These are phyloP conservation scores for Coniochaeta sp. DNA, from an alignment of 2,329 filamentous ascomycete species.

Conservation along the genomic window DNA sequence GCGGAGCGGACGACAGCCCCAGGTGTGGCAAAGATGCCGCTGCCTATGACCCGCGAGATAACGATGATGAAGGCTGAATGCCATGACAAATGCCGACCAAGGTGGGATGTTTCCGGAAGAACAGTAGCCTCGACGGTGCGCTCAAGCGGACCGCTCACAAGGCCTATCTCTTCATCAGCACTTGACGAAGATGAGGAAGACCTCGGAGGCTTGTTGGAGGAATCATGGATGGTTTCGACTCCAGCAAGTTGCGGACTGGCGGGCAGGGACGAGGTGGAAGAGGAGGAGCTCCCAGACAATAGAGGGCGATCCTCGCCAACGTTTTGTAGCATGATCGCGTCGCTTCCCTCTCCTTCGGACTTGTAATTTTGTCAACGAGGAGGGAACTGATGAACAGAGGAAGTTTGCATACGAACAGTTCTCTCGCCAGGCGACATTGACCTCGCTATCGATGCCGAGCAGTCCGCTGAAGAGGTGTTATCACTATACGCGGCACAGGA, in stretches of 20 bases:
- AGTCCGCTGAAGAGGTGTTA: background rate
- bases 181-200: background rate
- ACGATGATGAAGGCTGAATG: constrained; percentile 59
- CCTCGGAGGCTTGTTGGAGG: background rate
- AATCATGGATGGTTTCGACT: background rate
- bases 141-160: background rate
- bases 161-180: background rate
- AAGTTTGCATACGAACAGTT: background rate
- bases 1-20: constrained; percentile 59
- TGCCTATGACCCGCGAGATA: constrained; percentile 62
- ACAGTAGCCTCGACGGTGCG: constrained; percentile 47
- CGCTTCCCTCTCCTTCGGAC: background rate
- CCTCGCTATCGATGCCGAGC: background rate
- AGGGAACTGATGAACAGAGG: background rate
- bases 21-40: constrained; percentile 66
- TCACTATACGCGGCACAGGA: background rate
- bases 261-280: background rate
- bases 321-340: background rate
- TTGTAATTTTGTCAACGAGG: background rate
- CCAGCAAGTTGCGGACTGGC: background rate
- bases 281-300: background rate
- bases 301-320: background rate
- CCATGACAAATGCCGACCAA: constrained; percentile 55
- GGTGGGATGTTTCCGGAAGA: constrained; percentile 48
- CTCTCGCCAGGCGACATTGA: background rate